phyloP scores from a whole-genome alignment of 257 asterid species.

The Penstemon barbatus region DNA sequence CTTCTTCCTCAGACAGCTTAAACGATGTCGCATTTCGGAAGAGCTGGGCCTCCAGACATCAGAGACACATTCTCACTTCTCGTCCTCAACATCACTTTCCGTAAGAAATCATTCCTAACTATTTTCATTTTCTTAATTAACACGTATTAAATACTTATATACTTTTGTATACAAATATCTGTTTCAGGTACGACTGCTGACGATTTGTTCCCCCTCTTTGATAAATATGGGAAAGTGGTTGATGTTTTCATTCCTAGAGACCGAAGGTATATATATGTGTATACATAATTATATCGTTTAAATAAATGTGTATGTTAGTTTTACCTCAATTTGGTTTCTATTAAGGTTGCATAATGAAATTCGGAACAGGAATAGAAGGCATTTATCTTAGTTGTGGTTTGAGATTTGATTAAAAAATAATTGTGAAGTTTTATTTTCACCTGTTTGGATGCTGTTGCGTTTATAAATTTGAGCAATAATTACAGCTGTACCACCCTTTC shows the following conservation, averaged over 20 bases:
- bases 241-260: slow-evolving; percentile 86
- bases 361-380: no score
- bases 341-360: no score
- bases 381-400: not conserved
- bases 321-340: not conserved
- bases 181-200: slow-evolving; percentile 74
- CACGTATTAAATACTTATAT: not conserved
- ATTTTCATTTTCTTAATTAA: not conserved
- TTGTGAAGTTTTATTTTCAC: no score
- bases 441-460: no score
- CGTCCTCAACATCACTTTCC: slow-evolving; percentile 77
- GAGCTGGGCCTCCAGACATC: slow-evolving; percentile 86
- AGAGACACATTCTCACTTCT: slow-evolving; percentile 70
- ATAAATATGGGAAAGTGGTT: slow-evolving; percentile 80
- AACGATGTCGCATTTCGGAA: slow-evolving; percentile 75
- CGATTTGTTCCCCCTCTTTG: slow-evolving; percentile 75
- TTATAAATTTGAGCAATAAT: no score
- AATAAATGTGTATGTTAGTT: not conserved
- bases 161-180: not conserved
- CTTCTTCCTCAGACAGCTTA: not conserved
- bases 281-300: no score
- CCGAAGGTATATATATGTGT: slow-evolving; percentile 50
- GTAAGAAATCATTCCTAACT: slow-evolving; percentile 27
- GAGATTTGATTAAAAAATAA: no score
- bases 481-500: no score